Conservation (phyloP, 169 alveolate genomes). For the Cryptosporidium meleagridis region DNA sequence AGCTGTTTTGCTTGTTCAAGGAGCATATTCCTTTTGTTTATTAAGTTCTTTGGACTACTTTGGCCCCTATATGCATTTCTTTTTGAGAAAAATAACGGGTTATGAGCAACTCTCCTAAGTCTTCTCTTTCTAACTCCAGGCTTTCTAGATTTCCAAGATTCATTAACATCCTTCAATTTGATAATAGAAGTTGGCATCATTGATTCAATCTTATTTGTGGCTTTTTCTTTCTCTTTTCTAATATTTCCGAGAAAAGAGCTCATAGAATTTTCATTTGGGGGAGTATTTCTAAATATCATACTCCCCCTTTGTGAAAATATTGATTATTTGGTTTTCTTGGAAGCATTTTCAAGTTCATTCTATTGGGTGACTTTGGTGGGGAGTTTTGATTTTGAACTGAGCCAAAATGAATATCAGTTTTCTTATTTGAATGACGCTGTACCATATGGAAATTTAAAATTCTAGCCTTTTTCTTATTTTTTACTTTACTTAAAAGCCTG, state of each 20-base stretch:
- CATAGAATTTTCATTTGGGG: slow-evolving; percentile 34
- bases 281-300: slow-evolving; percentile 19
- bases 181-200: neutral
- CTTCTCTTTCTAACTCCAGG: neutral
- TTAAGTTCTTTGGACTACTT: neutral
- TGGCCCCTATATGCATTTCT: neutral
- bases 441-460: neutral
- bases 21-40: slow-evolving; percentile 1
- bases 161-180: neutral
- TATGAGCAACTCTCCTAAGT: neutral
- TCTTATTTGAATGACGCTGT: neutral
- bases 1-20: neutral
- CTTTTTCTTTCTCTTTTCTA: neutral
- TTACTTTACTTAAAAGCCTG: neutral
- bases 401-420: neutral
- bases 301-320: slow-evolving; percentile 57
- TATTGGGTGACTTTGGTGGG: neutral
- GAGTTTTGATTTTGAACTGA: slow-evolving; percentile 2
- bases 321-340: neutral
- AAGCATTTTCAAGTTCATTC: neutral
- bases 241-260: neutral
- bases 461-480: neutral
- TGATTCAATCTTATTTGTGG: neutral
- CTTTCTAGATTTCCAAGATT: neutral
- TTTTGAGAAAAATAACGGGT: neutral